Evolutionary conservation across 345 rosid species (phyloP).

Genomic region (Theobroma cacao): DNA sequence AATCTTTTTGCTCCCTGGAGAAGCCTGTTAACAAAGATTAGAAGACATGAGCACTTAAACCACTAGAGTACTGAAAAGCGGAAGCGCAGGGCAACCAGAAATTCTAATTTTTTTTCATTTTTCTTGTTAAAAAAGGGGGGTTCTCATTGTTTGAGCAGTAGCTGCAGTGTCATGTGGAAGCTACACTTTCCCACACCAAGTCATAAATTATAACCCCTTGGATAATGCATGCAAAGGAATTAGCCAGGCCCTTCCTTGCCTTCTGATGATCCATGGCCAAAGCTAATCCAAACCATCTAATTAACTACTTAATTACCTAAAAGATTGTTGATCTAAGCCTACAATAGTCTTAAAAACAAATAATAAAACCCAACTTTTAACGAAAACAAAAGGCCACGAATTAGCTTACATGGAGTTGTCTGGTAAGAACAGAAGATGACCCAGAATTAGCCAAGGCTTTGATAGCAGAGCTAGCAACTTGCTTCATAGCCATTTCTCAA

Average conservation of each 20-base stretch:
- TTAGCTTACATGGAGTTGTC: slow-evolving; percentile 63
- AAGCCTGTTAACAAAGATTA: slow-evolving; percentile 41
- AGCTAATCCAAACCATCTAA: background rate
- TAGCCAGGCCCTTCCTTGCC: background rate
- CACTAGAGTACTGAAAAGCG: background rate
- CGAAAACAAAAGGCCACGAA: background rate
- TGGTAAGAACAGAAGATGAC: slow-evolving; percentile 31
- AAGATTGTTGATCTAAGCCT: background rate
- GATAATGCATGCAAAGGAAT: background rate
- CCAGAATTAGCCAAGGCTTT: slow-evolving; percentile 40
- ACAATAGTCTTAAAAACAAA: background rate
- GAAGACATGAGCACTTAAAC: background rate
- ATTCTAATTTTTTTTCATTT: too few relatives aligned
- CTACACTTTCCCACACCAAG: background rate
- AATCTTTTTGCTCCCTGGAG: slow-evolving; percentile 79
- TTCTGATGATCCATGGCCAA: background rate
- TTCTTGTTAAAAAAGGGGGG: background rate
- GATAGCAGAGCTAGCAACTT: slow-evolving; percentile 48
- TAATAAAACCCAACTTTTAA: background rate
- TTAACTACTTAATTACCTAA: background rate
- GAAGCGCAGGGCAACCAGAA: background rate
- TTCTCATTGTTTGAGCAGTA: background rate
- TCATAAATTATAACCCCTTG: background rate
- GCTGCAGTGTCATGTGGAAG: background rate
- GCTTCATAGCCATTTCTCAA: slow-evolving; percentile 53